Conservation (phyloP, 352 stramenopile species). For the Phytopythium helicoides region DNA sequence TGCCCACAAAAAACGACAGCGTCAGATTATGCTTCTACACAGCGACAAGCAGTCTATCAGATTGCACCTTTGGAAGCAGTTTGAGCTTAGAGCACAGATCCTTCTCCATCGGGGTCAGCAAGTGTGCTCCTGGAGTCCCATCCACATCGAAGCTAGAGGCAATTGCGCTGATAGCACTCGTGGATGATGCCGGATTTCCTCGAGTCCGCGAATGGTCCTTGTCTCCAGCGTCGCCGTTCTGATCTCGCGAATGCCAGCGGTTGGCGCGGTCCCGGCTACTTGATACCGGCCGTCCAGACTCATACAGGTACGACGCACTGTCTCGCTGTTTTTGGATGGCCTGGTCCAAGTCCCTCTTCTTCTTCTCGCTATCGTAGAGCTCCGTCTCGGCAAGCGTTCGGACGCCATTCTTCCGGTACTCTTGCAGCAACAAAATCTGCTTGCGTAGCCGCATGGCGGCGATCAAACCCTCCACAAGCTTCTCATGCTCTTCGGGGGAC, state of each 20-base stretch:
- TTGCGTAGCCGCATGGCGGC: conserved; percentile 91
- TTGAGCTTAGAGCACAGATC: conserved; percentile 89
- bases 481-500: conserved; percentile 90
- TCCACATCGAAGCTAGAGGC: conserved; percentile 73
- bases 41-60: background rate
- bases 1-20: conserved; percentile 15
- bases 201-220: conserved; percentile 19
- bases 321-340: conserved; percentile 87
- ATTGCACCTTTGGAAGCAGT: conserved; percentile 82
- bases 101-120: conserved; percentile 90
- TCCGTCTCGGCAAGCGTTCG: conserved; percentile 93
- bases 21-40: background rate
- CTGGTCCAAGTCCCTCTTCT: conserved; percentile 91
- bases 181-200: conserved; percentile 10
- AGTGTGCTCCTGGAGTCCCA: conserved; percentile 75
- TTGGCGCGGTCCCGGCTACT: conserved; percentile 63
- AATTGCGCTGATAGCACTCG: conserved; percentile 21
- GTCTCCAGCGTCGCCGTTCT: conserved; percentile 26
- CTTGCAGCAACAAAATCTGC: conserved; percentile 95
- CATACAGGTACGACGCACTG: conserved; percentile 84
- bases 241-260: conserved; percentile 62
- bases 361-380: conserved; percentile 94
- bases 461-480: conserved; percentile 92
- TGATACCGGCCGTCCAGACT: conserved; percentile 53
- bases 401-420: conserved; percentile 95